Evolutionary conservation across 2,329 filamentous ascomycete species (phyloP).

Genomic region (Sporothrix euskadiensis): DNA sequence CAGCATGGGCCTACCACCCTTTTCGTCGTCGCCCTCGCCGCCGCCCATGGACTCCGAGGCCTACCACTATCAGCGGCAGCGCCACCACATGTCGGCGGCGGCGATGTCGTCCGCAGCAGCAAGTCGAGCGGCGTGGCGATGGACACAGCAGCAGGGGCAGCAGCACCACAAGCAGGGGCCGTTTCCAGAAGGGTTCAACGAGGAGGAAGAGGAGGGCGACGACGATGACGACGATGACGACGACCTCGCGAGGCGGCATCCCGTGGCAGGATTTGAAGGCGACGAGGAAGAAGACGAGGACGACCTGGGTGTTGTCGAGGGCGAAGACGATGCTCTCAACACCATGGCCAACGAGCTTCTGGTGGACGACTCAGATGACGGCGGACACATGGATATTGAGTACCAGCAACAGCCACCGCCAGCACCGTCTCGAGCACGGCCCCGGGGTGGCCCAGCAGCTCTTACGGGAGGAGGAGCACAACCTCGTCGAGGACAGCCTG

Average conservation of each 20-base stretch:
- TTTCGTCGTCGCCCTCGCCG: constrained; percentile 25
- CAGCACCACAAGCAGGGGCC: constrained; percentile 26
- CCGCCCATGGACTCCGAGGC: constrained; percentile 4
- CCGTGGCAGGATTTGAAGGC: not conserved
- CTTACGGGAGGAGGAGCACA: not conserved
- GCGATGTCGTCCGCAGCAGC: constrained; percentile 27
- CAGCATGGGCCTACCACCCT: not conserved
- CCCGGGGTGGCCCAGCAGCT: not conserved
- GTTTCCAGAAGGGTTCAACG: constrained; percentile 33
- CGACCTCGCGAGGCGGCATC: not conserved
- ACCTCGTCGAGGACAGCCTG: not conserved
- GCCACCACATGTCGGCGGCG: constrained; percentile 25
- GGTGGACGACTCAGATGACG: constrained; percentile 24
- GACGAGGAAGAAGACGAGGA: constrained; percentile 22
- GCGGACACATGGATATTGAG: constrained; percentile 30
- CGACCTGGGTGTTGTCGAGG: not conserved
- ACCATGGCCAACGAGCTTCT: constrained; percentile 9
- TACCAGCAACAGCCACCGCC: constrained; percentile 21
- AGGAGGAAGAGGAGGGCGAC: constrained; percentile 20
- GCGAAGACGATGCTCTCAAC: not conserved
- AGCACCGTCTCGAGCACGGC: constrained; percentile 6
- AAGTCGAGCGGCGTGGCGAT: constrained; percentile 21
- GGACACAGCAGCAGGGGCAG: constrained; percentile 27
- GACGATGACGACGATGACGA: not conserved
- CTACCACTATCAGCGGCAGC: constrained; percentile 24